Conservation (phyloP, 306 rosid genomes). For the Cucurbita pepo region DNA sequence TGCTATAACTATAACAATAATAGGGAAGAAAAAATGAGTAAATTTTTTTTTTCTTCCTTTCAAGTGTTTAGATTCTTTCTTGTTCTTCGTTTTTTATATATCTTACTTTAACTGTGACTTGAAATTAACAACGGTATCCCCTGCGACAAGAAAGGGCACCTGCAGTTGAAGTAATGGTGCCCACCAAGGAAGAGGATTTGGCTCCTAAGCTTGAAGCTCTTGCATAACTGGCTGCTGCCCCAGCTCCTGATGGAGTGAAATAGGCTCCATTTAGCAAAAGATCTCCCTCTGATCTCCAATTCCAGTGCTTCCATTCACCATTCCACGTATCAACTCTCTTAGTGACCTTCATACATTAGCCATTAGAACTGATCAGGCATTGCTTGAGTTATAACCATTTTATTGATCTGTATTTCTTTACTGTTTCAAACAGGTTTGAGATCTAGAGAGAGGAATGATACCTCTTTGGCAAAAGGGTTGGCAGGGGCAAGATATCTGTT, state of each 20-base stretch:
- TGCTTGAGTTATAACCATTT: background rate
- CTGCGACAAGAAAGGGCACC: conserved; percentile 63
- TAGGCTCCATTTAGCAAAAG: conserved; percentile 82
- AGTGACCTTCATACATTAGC: conserved; percentile 41
- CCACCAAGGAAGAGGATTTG: conserved; percentile 85
- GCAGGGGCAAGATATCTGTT: conserved; percentile 86
- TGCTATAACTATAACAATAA: conserved; percentile 26
- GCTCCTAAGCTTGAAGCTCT: conserved; percentile 97
- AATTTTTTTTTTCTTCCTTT: conserved; percentile 26
- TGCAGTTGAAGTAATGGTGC: conserved; percentile 47
- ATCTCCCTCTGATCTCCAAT: conserved; percentile 97
- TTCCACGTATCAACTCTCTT: conserved; percentile 43
- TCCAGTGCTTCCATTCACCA: conserved; percentile 62
- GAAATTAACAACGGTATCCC: conserved; percentile 47
- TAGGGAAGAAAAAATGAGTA: conserved; percentile 36
- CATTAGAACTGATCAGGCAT: background rate
- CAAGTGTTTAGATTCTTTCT: conserved; percentile 8
- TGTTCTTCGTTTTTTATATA: background rate
- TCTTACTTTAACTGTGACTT: background rate
- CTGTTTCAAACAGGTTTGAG: background rate
- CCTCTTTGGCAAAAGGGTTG: conserved; percentile 80
- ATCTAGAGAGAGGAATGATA: conserved; percentile 6
- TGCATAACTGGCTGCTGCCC: conserved; percentile 72
- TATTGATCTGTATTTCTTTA: background rate
- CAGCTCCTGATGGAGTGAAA: conserved; percentile 76